Evolutionary conservation across 2,329 filamentous ascomycete species (phyloP).

Genomic region (Ambrosiella cleistominuta): DNA sequence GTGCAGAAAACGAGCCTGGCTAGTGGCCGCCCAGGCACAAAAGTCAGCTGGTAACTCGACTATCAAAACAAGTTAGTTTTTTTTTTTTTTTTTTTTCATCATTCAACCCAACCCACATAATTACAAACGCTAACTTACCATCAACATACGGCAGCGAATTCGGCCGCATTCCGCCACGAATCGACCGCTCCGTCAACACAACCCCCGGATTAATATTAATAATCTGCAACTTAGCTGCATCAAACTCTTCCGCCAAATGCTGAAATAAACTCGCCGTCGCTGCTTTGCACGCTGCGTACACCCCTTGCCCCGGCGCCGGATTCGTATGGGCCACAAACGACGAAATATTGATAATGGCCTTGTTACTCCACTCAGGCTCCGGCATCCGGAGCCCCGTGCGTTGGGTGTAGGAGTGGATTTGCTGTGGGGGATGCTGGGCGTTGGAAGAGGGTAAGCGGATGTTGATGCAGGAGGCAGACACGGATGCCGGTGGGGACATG

Average conservation of each 20-base stretch:
- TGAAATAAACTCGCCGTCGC: slow-evolving; percentile 22
- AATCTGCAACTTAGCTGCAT: slow-evolving; percentile 17
- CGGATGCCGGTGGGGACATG: background rate
- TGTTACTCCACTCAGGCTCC: slow-evolving; percentile 14
- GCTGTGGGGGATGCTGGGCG: background rate
- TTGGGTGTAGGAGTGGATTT: background rate
- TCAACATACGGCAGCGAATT: slow-evolving; percentile 18
- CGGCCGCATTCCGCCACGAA: slow-evolving; percentile 13
- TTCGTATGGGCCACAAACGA: slow-evolving; percentile 7
- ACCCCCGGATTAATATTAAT: slow-evolving; percentile 17
- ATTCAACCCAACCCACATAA: background rate
- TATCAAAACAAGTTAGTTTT: slow-evolving; percentile 1
- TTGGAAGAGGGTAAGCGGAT: background rate
- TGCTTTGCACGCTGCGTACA: slow-evolving; percentile 21
- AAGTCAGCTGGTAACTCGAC: slow-evolving; percentile 17
- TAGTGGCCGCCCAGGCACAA: slow-evolving; percentile 23
- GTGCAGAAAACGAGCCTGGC: slow-evolving; percentile 24
- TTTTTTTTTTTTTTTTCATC: background rate
- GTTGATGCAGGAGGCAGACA: background rate
- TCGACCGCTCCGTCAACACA: slow-evolving; percentile 17
- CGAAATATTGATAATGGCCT: slow-evolving; percentile 17
- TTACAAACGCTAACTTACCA: slow-evolving; percentile 10
- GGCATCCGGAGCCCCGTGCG: slow-evolving; percentile 10
- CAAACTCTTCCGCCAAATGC: slow-evolving; percentile 21
- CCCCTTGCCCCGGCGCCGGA: background rate